Conservation (phyloP, 768 basidiomycete genomes). For the Daedaleopsis nitida region DNA sequence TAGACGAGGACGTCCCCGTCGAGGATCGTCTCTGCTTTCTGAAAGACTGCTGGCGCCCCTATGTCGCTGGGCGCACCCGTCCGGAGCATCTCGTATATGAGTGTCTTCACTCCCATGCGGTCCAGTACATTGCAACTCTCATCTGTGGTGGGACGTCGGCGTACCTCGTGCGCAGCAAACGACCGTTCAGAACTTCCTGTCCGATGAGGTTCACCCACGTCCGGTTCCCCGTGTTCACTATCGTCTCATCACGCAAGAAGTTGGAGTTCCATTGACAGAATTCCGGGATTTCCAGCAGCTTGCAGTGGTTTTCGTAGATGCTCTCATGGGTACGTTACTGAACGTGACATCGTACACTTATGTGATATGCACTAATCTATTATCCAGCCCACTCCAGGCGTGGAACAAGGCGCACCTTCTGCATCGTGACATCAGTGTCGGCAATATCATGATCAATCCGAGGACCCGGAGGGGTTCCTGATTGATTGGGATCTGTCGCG, state of each 20-base stretch:
- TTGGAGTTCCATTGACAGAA: conserved; percentile 1
- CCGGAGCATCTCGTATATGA: conserved; percentile 13
- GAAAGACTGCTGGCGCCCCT: conserved; percentile 18
- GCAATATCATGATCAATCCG: background rate
- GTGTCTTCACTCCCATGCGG: background rate
- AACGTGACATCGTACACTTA: background rate
- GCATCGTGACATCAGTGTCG: conserved; percentile 1
- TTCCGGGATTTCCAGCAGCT: background rate
- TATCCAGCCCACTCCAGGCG: background rate
- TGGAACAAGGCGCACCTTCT: background rate
- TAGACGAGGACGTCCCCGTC: background rate
- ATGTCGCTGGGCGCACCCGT: background rate
- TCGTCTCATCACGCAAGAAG: conserved; percentile 7
- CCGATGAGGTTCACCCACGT: background rate
- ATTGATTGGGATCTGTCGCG: background rate
- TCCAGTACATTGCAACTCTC: background rate
- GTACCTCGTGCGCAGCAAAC: background rate
- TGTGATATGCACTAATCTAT: background rate
- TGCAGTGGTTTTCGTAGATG: background rate
- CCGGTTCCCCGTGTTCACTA: conserved; percentile 8
- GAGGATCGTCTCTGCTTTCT: conserved; percentile 6
- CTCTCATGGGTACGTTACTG: background rate
- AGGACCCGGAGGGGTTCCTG: background rate
- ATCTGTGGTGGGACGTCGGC: conserved; percentile 17
- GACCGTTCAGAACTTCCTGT: background rate